Base-by-base conservation (phyloP, 495 filamentous ascomycete genomes). In the Annulohypoxylon moriforme region DNA sequence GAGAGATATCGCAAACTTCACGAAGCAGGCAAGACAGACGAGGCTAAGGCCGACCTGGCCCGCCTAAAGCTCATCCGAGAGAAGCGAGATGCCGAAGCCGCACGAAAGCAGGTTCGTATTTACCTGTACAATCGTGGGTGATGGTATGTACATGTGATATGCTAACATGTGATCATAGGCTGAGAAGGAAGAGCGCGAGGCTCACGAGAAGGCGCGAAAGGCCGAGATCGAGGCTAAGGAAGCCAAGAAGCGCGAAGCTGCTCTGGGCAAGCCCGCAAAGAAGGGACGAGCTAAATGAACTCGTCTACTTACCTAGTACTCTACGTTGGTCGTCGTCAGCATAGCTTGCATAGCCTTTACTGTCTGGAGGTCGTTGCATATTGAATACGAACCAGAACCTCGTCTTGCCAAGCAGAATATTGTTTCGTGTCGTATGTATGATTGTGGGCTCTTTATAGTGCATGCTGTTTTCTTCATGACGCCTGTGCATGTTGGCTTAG, bases 11-110 rank as follows among this genome's bases (percentile, higher is more conserved):
- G 91, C 86, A 97, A 98, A 85, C 78, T 98, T 71, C 96, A 99
- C 74, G 93, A 93, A 63, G 93, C 93, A 73, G 96, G 96, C 61
- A 98, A 98, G 87, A 98, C 96, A 40, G 96, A 99, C 60, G 93
- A 98, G 84, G 96, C 95, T 20, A 91, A 91, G 72, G 90, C 93
- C n/a, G 96, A 99, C 84, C 73, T 98, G 75, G 96, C 92, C 56
- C 84, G 96, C 59, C 78, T 99, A 76, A 87, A 83, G 71, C 74
- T 94, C 57, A 92, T 99, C 62, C 86, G 90, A 24, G 92, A 97
- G 86, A 90, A 92, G 84, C 86, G 96, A 36, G 96, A 96, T 78
- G 90, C 91, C 27, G 95, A 97, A 77, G 87, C 93, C 24, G 85
- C 85, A 7, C 68, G 85, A 66, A 87, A 85, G 71, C 82, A 84